Evolutionary conservation across 2,329 filamentous ascomycete species (phyloP), one percentile per base, ranked within the genome.

Genomic region (Arthroderma sp.): DNA sequence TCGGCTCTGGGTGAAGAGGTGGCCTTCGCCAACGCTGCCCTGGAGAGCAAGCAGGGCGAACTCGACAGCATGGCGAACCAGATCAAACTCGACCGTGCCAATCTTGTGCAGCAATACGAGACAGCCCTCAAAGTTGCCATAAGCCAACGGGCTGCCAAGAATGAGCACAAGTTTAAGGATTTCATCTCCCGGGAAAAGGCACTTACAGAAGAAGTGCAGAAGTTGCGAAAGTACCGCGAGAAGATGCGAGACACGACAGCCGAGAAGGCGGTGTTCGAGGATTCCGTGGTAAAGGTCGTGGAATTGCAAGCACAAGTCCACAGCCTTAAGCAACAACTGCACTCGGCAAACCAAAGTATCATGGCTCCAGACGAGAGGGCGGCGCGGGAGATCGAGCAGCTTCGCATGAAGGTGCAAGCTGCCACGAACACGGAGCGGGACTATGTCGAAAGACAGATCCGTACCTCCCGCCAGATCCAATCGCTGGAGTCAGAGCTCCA

Each of bases 181-280:
- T 28, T 59, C 9, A n/a, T 39, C 33, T 37, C 19, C n/a, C 21
- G 41, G 38, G 17, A 53, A 19, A 19, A 56, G 43, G 53, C 37
- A 43, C 52, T 59, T 31, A 43, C 33, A 28, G 15, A n/a, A 23
- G 43, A 47, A 39, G 52, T 41, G 33, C 13, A 54, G 33, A 19
- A 25, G 35, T 39, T 54, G 52, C 33, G 28, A 15, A 54, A 17
- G 23, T 41, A 54, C 33, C 37, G n/a, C 9, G 33, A 35, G 13
- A 11, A 25, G 13, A 39, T 41, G 19, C 33, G 13, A 28, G 90
- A 88, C 1, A 94, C 95, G 64, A 89, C 88, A 0, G 74, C 95
- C 15, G 94, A 94, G 70, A 77, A 94, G 68, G 86, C 91, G 67
- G 82, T 82, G 44, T 75, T 84, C 31, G 81, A 86, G 62, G 83